phyloP scores from a whole-genome alignment of 352 stramenopile species.

The Globisporangium heterothallicum region DNA sequence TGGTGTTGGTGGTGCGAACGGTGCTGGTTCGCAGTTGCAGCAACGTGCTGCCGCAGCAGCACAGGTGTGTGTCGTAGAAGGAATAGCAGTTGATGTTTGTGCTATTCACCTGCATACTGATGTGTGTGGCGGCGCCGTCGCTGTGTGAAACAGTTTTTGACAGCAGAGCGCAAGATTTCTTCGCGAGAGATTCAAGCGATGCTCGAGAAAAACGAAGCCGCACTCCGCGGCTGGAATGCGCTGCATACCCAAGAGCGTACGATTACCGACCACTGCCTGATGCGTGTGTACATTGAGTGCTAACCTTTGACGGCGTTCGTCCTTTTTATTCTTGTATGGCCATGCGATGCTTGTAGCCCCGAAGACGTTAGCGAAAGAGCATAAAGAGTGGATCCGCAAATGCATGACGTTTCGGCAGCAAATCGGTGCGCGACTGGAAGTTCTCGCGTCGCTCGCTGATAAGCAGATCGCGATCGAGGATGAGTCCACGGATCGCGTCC shows the following conservation, averaged over 20 bases:
- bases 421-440: constrained; percentile 62
- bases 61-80: too few relatives aligned
- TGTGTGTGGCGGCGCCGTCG: background rate
- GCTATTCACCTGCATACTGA: background rate
- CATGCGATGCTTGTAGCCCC: constrained; percentile 22
- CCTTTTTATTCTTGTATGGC: background rate
- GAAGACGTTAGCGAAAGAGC: constrained; percentile 43
- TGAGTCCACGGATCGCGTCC: constrained; percentile 11
- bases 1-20: background rate
- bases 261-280: constrained; percentile 7
- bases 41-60: background rate
- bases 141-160: constrained; percentile 18
- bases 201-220: constrained; percentile 84
- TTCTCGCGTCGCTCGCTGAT: constrained; percentile 73
- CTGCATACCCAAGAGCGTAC: constrained; percentile 74
- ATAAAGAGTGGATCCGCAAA: constrained; percentile 71
- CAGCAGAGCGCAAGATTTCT: constrained; percentile 45
- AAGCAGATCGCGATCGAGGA: constrained; percentile 74
- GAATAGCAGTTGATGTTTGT: background rate
- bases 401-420: constrained; percentile 64
- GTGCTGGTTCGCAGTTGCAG: background rate
- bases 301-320: constrained; percentile 2
- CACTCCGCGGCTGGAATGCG: constrained; percentile 63
- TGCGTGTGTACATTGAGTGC: too few relatives aligned
- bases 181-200: constrained; percentile 69